Evolutionary conservation across 73 alveolate species (phyloP).

Genomic region (Stentor coeruleus): DNA sequence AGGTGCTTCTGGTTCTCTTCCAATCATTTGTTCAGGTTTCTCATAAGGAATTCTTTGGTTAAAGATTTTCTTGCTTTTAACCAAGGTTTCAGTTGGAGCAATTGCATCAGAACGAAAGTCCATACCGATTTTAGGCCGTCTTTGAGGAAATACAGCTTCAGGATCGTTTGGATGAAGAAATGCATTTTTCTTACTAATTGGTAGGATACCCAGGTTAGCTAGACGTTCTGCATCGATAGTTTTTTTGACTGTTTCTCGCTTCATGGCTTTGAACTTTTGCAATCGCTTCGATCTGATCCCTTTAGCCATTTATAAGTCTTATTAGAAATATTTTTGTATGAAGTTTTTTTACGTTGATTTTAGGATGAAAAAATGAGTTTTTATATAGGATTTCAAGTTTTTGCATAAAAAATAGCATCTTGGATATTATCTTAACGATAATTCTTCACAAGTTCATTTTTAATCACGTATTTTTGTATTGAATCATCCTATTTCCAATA

Average conservation of each 20-base stretch:
- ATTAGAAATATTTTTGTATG: too few species aligned
- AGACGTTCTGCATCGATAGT: background rate
- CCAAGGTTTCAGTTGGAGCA: background rate
- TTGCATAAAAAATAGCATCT: too few species aligned
- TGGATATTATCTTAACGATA: too few species aligned
- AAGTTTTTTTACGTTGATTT: too few species aligned
- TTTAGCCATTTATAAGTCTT: constrained; percentile 20
- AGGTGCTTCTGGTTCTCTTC: background rate
- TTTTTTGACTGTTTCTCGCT: background rate
- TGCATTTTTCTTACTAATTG: background rate
- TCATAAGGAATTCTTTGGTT: background rate
- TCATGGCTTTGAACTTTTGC: constrained; percentile 19
- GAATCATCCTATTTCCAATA: too few species aligned
- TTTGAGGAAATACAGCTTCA: constrained; percentile 23
- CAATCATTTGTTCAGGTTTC: background rate
- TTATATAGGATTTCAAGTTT: too few species aligned
- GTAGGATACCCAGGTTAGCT: constrained; percentile 20
- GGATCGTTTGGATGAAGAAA: constrained; percentile 23
- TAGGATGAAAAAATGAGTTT: too few species aligned
- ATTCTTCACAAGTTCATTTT: too few species aligned
- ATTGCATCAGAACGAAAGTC: constrained; percentile 21
- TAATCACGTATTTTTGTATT: too few species aligned
- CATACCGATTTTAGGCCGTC: background rate
- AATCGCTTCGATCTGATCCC: constrained; percentile 19
- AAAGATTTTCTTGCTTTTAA: constrained; percentile 6